Evolutionary conservation across 2,329 filamentous ascomycete genomes (phyloP), one percentile per base, ranked within the genome.

Genomic region (Chrysoporthe austroafricana): DNA sequence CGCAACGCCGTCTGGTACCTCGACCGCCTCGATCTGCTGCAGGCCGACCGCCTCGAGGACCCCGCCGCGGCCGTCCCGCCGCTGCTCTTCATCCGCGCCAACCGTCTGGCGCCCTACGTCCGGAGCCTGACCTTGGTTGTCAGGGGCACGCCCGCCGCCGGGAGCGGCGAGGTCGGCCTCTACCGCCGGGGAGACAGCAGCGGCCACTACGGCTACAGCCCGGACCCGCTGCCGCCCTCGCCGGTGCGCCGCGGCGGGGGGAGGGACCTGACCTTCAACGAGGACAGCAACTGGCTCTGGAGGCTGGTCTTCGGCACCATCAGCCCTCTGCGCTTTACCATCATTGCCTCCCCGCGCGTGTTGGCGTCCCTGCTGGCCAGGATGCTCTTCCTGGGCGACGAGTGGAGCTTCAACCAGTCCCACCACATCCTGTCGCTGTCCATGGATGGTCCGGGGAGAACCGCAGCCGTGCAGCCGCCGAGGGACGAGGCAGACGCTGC

Each of bases 351-450:
- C 7, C 88, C 90, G 0, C 80, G 84, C 4, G 85, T 88, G 21
- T 80, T 94, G 8, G 88, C 89, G 1, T 83, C 83, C 0, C 79
- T 92, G 61, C 78, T 90, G 4, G 85, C 86, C 21, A 85, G 85
- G 5, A 82, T 81, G 67, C 80, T 91, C 39, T 83, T 86, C 62
- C 80, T 86, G 50, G 81, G 81, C 11, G 86, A 91, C 73, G 80
- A 81, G 5, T 91, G 88, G 88, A 84, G 84, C 34, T 92, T 91
- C 72, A 83, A 87, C 66, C 86, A 87, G 70, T 83, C 84, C 7
- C 84, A 86, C 64, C 90, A 93, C 72, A 83, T 90, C 52, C 75
- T 93, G 7, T 84, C 83, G 0, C 73, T 85, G 0, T 81, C 82
- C 1, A 75, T 79, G 50, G 4, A 42, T 13, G 14, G 36, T 3